Conservation (phyloP, 2,329 filamentous ascomycete genomes). For the Pseudofabraea citricarpa region DNA sequence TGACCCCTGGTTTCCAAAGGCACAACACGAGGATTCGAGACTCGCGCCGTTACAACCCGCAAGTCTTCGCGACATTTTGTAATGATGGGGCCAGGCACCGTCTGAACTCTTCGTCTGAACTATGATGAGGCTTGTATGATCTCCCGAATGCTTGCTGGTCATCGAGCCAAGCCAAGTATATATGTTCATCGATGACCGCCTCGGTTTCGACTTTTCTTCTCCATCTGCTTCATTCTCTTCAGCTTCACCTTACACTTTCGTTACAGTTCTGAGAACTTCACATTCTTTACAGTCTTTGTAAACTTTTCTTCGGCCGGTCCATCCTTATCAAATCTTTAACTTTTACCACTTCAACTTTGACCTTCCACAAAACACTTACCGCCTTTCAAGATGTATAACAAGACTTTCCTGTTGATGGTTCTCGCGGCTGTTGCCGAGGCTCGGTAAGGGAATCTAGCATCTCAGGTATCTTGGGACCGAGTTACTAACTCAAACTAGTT, state of each 20-base stretch:
- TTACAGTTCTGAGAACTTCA: slow-evolving; percentile 1
- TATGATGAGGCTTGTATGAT: neutral
- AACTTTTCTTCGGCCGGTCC: slow-evolving; percentile 11
- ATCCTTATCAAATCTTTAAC: slow-evolving; percentile 15
- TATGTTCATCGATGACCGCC: neutral
- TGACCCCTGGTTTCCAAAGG: too few relatives aligned
- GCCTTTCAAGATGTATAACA: slow-evolving; percentile 20
- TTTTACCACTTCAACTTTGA: slow-evolving; percentile 8
- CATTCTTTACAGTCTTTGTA: slow-evolving; percentile 1
- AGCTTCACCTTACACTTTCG: neutral
- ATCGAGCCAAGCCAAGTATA: neutral
- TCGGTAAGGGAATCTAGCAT: too few relatives aligned
- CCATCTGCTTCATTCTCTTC: slow-evolving; percentile 1
- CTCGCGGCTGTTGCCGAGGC: slow-evolving; percentile 23
- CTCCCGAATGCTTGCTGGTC: neutral
- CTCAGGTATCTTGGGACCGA: too few relatives aligned
- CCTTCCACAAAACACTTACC: too few relatives aligned
- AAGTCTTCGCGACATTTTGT: too few relatives aligned
- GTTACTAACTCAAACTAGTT: too few relatives aligned
- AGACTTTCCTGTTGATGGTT: slow-evolving; percentile 17
- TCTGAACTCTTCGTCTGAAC: neutral
- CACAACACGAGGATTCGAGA: too few relatives aligned
- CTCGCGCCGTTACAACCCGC: too few relatives aligned
- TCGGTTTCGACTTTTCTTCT: neutral
- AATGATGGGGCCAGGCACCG: neutral